Percentiles rank a stretch among this genome's conserved stretches.
These are phyloP conservation scores for Phytophthora meadii DNA, from an alignment of 352 stramenopile genomes.

Conservation along the genomic window DNA sequence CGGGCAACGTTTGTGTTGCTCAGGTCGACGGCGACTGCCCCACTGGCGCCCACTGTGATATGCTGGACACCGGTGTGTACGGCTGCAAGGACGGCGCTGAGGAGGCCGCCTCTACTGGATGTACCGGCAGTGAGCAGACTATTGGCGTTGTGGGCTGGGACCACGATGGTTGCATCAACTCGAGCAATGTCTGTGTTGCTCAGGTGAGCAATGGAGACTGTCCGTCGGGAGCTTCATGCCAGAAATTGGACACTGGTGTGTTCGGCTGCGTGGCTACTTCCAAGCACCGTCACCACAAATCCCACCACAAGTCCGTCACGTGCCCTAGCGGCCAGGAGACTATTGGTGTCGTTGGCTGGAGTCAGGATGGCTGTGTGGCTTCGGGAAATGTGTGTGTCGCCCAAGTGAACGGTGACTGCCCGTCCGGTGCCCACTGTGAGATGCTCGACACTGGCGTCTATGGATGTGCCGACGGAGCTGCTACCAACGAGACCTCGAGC, in stretches of 20 bases:
- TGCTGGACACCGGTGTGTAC: constrained; percentile 34
- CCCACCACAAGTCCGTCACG: constrained; percentile 14
- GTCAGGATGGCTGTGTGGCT: constrained; percentile 1
- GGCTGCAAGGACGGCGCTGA: constrained; percentile 27
- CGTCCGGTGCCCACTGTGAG: constrained; percentile 28
- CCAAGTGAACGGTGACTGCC: constrained; percentile 23
- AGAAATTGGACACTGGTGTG: constrained; percentile 33
- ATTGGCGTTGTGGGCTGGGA: constrained; percentile 28
- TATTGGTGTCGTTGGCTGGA: constrained; percentile 26
- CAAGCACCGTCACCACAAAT: constrained; percentile 25
- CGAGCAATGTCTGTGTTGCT: constrained; percentile 29
- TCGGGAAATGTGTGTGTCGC: constrained; percentile 23
- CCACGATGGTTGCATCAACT: constrained; percentile 27
- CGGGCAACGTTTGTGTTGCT: constrained; percentile 27
- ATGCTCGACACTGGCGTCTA: constrained; percentile 32
- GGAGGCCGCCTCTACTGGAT: constrained; percentile 14
- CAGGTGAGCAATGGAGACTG: constrained; percentile 35
- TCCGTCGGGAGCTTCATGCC: constrained; percentile 29
- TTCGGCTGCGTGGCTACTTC: constrained; percentile 37
- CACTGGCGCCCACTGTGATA: constrained; percentile 29
- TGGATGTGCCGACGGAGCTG: constrained; percentile 25
- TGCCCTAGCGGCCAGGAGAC: constrained; percentile 24
- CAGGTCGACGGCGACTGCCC: constrained; percentile 26
- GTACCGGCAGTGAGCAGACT: constrained; percentile 16
- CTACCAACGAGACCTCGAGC: constrained; percentile 7